Evolutionary conservation across 2,329 filamentous ascomycete species (phyloP).

Genomic region (Hypomyces perniciosus): DNA sequence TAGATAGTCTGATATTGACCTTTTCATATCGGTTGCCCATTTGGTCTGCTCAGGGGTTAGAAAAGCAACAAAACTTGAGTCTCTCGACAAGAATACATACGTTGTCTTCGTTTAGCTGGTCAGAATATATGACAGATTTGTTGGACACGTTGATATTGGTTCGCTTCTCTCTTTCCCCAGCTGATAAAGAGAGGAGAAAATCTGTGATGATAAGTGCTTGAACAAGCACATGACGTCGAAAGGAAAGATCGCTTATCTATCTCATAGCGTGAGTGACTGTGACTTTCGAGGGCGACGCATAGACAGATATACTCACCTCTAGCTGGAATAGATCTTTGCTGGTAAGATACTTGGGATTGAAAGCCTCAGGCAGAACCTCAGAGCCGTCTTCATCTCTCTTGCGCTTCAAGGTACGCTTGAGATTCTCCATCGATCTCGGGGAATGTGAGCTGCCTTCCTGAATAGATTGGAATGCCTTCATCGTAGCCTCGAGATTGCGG

Average conservation of each 20-base stretch:
- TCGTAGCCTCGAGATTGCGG: conserved; percentile 62
- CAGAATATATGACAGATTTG: conserved; percentile 78
- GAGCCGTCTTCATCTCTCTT: conserved; percentile 54
- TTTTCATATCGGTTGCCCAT: conserved; percentile 78
- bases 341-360: conserved; percentile 98
- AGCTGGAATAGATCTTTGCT: conserved; percentile 93
- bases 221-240: conserved; percentile 88
- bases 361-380: conserved; percentile 46
- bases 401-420: conserved; percentile 61
- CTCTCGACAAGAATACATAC: conserved; percentile 42
- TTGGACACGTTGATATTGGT: conserved; percentile 62
- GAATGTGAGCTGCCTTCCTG: conserved; percentile 41
- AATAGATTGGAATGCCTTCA: conserved; percentile 48
- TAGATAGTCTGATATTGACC: conserved; percentile 74
- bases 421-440: conserved; percentile 55
- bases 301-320: conserved; percentile 52
- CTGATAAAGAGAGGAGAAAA: conserved; percentile 85
- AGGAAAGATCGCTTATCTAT: conserved; percentile 86
- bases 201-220: conserved; percentile 93
- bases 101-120: conserved; percentile 77
- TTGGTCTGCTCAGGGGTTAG: conserved; percentile 50
- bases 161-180: conserved; percentile 74
- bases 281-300: not conserved
- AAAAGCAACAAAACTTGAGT: not conserved
- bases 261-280: not conserved